phyloP scores from a whole-genome alignment of 2,329 filamentous ascomycete species.

The Metarhizium brunneum region DNA sequence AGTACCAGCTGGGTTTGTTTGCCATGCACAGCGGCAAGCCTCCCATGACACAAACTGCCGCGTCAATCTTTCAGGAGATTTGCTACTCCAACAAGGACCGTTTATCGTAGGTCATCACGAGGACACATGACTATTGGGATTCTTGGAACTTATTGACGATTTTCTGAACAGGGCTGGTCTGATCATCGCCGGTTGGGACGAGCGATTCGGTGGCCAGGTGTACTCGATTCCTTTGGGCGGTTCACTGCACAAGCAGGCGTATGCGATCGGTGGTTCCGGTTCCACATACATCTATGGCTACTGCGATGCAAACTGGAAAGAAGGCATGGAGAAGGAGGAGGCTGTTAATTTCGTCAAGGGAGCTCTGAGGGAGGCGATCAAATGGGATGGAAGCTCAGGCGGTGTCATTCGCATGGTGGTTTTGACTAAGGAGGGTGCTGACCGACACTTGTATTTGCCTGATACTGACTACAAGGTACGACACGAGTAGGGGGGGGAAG shows the following conservation, averaged over 20 bases:
- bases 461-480: constrained; percentile 76
- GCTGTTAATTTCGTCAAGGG: constrained; percentile 90
- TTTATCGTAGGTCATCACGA: constrained; percentile 55
- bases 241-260: constrained; percentile 93
- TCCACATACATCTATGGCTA: constrained; percentile 99
- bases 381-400: constrained; percentile 98
- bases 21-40: constrained; percentile 81
- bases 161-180: constrained; percentile 64
- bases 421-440: constrained; percentile 77
- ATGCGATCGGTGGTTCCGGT: constrained; percentile 90
- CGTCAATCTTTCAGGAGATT: constrained; percentile 93
- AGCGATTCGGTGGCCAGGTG: constrained; percentile 89
- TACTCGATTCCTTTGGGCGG: constrained; percentile 96
- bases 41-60: constrained; percentile 90
- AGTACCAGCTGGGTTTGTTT: constrained; percentile 92
- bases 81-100: constrained; percentile 97
- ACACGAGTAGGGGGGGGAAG: constrained; percentile 44
- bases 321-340: constrained; percentile 86
- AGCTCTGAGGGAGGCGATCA: constrained; percentile 87
- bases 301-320: constrained; percentile 92
- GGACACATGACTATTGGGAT: neutral
- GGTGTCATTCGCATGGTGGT: constrained; percentile 98
- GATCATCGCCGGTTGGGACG: constrained; percentile 97
- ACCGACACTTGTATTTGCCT: constrained; percentile 90
- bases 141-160: constrained; percentile 8